Percentiles rank a stretch among this genome's conserved stretches.
Conservation (phyloP, 148 eudicot genomes). For the Silene latifolia region DNA sequence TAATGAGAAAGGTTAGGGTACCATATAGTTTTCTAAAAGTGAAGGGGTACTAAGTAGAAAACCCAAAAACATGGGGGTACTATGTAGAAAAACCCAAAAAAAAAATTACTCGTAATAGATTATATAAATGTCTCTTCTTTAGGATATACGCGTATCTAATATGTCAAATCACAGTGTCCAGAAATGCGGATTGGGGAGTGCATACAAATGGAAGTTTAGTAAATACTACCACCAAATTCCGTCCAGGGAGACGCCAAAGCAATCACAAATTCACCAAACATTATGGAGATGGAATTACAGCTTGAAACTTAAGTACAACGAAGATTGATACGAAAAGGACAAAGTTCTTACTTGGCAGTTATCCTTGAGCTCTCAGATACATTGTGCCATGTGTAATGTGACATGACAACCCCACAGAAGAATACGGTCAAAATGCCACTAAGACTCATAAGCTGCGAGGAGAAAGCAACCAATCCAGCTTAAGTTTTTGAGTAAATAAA, state of each 20-base stretch:
- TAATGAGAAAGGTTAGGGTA: too few species aligned
- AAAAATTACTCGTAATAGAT: too few species aligned
- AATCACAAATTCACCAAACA: neutral
- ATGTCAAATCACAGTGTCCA: neutral
- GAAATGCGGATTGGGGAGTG: neutral
- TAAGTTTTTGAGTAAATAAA: neutral
- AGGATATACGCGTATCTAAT: neutral
- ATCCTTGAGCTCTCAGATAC: slow-evolving; percentile 75
- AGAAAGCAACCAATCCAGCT: slow-evolving; percentile 6
- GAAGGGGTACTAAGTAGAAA: too few species aligned
- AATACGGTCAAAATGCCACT: slow-evolving; percentile 73
- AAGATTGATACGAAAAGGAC: neutral
- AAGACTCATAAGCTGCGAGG: slow-evolving; percentile 59
- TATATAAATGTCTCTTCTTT: neutral
- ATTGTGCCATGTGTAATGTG: slow-evolving; percentile 86
- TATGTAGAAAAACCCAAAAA: too few species aligned
- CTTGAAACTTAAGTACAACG: neutral
- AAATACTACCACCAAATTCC: slow-evolving; percentile 18
- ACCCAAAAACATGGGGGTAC: too few species aligned
- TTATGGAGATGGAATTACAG: neutral
- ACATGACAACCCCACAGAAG: slow-evolving; percentile 49
- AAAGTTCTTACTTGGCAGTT: slow-evolving; percentile 62
- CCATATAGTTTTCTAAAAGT: too few species aligned
- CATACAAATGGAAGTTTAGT: neutral
- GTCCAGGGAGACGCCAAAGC: too few species aligned